A percentile compares a stretch with the other conserved stretches of the same genome.
Conservation (phyloP, 2,329 filamentous ascomycete species). For the Pseudogymnoascus destructans region DNA sequence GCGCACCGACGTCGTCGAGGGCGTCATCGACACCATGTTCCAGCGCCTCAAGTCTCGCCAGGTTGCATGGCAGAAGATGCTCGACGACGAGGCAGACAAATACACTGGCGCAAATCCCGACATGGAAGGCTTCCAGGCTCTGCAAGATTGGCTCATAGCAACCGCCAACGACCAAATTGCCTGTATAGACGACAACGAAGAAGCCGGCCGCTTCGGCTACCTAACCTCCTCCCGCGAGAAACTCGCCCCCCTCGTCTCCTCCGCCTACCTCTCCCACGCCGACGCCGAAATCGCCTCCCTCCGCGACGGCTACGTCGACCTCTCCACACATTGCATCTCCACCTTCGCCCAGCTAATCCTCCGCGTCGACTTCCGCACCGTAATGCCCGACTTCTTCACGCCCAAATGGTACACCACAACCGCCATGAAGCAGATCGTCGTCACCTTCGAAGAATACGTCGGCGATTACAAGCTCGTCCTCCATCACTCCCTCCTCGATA, state of each 20-base stretch:
- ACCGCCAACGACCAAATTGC: conserved; percentile 98
- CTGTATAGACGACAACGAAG: conserved; percentile 86
- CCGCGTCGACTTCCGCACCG: conserved; percentile 70
- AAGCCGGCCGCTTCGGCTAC: conserved; percentile 63
- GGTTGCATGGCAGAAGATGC: conserved; percentile 72
- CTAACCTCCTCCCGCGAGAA: conserved; percentile 75
- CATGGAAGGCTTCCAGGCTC: conserved; percentile 56
- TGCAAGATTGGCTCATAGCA: conserved; percentile 93
- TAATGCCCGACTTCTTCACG: conserved; percentile 85
- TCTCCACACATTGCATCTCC: conserved; percentile 83
- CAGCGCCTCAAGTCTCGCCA: conserved; percentile 71
- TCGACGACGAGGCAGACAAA: conserved; percentile 70
- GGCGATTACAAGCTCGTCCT: conserved; percentile 73
- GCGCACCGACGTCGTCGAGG: conserved; percentile 81
- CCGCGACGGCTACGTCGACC: conserved; percentile 85
- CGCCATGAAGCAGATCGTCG: conserved; percentile 85
- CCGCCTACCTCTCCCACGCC: conserved; percentile 65
- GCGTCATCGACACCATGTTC: conserved; percentile 94
- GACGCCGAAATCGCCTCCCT: conserved; percentile 60
- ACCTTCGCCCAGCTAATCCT: conserved; percentile 83
- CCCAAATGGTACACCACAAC: conserved; percentile 75
- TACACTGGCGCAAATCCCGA: conserved; percentile 50
- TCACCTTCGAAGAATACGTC: conserved; percentile 92
- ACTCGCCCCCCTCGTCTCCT: conserved; percentile 67
- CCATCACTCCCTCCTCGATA: conserved; percentile 76